Evolutionary conservation across 2,329 filamentous ascomycete genomes (phyloP), one percentile per base, ranked within the genome.

Genomic region (Talaromyces sp.): DNA sequence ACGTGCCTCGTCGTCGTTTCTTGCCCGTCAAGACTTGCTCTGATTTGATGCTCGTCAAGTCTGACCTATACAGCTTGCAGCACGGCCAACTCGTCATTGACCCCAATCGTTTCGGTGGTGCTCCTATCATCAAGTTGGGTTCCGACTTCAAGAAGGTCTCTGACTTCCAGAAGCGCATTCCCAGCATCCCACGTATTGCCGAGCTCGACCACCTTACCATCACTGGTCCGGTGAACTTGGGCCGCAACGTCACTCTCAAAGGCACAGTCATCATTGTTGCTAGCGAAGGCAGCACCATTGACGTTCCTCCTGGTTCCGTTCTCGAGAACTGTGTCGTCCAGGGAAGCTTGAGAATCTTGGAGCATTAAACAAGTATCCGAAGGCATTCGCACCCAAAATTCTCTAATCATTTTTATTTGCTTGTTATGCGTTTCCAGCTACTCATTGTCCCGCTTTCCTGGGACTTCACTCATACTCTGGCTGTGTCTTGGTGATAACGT

Each of bases 61-160:
- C 95, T 31, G 95, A 99, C 77, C 87, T 99, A 67, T 99, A 99
- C 88, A 96, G 93, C 10, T 88, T 99, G 73, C 95, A 97, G 88
- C 95, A 99, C 83, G 95, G 95, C 71, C 94, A 98, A 85, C 88
- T 99, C 70, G 88, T 97, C 78, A 96, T 99, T 83, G 96, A 96
- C 86, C 89, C 93, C 71, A 93, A 89, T 84, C 92, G 95, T 72
- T 98, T 99, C 80, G 95, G 95, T 70, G 93, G 95, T 72, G 94
- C 95, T 58, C 95, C 95, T 65, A 87, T 99, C 72, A 99, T 99
- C 87, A 99, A 99, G 90, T 90, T 99, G 63, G 95, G 95, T 73
- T 89, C 89, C 75, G 95, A 99, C 86, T 99, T 99, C 89, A 99
- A 99, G 90, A 99, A 99, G 89, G 95, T 99, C 45, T 98, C 94